Evolutionary conservation across 169 alveolate species (phyloP).

Genomic region (Cryptosporidium sp.): DNA sequence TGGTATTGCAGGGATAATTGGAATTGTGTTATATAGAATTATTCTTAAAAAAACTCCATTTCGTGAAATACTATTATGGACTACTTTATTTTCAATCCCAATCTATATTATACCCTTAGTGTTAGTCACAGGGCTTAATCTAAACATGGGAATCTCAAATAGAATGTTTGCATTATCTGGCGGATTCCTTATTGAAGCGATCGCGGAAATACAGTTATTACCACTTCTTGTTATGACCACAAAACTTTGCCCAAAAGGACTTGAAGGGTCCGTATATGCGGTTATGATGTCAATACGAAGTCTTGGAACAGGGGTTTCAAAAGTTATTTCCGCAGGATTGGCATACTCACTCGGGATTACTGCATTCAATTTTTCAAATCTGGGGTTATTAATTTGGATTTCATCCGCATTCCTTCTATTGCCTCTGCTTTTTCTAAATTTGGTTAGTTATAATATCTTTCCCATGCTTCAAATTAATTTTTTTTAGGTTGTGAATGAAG

Average conservation of each 20-base stretch:
- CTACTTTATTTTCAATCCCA: constrained; percentile 89
- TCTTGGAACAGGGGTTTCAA: constrained; percentile 91
- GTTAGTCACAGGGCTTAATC: constrained; percentile 88
- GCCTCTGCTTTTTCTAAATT: constrained; percentile 82
- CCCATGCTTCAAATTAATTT: not conserved
- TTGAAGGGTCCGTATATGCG: constrained; percentile 97
- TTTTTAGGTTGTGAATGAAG: constrained; percentile 70
- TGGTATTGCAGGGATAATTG: constrained; percentile 92
- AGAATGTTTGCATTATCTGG: constrained; percentile 90
- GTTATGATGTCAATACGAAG: constrained; percentile 92
- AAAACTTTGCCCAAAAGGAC: constrained; percentile 93
- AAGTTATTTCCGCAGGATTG: constrained; percentile 91
- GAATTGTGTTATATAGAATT: constrained; percentile 88
- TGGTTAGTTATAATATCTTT: constrained; percentile 22
- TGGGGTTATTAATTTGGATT: constrained; percentile 89
- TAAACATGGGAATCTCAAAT: constrained; percentile 89
- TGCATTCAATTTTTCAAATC: constrained; percentile 87
- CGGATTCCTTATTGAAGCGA: constrained; percentile 92
- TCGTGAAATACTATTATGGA: constrained; percentile 87
- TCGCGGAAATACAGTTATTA: constrained; percentile 89
- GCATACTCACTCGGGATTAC: constrained; percentile 90
- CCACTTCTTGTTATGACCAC: constrained; percentile 95
- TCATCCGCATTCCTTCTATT: constrained; percentile 85
- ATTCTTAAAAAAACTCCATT: constrained; percentile 87
- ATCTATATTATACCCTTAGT: constrained; percentile 85